Conservation (phyloP, 169 alveolate genomes). For the Eimeria sp. region DNA sequence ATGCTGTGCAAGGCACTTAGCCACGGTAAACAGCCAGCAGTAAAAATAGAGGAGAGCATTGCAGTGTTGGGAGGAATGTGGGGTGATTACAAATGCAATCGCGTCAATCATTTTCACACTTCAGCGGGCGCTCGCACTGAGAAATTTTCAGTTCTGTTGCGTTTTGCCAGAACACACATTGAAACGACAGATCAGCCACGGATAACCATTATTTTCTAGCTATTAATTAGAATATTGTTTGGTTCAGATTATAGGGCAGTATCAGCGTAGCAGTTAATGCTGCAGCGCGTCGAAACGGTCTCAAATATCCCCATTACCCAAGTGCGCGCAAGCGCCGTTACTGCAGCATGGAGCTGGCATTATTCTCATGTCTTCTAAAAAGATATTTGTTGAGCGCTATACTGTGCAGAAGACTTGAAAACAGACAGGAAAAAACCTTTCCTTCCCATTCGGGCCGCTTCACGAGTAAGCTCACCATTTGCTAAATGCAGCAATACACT, state of each 20-base stretch:
- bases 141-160: background rate
- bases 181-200: background rate
- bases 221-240: background rate
- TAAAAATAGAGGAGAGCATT: background rate
- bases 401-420: background rate
- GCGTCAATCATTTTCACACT: background rate
- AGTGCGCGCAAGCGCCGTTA: background rate
- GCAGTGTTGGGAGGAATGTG: background rate
- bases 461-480: background rate
- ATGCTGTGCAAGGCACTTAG: background rate
- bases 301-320: background rate
- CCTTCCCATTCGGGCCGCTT: background rate
- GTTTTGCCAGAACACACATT: too few relatives aligned
- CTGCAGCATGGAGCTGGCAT: background rate
- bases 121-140: background rate
- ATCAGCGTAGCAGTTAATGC: background rate
- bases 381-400: background rate
- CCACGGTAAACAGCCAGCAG: background rate
- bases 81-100: background rate
- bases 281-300: background rate
- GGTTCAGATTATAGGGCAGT: background rate
- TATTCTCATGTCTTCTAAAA: background rate
- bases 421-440: background rate
- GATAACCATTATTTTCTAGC: background rate
- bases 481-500: background rate